Base-by-base conservation (phyloP, 495 filamentous ascomycete genomes). In the Tuber brumale region DNA sequence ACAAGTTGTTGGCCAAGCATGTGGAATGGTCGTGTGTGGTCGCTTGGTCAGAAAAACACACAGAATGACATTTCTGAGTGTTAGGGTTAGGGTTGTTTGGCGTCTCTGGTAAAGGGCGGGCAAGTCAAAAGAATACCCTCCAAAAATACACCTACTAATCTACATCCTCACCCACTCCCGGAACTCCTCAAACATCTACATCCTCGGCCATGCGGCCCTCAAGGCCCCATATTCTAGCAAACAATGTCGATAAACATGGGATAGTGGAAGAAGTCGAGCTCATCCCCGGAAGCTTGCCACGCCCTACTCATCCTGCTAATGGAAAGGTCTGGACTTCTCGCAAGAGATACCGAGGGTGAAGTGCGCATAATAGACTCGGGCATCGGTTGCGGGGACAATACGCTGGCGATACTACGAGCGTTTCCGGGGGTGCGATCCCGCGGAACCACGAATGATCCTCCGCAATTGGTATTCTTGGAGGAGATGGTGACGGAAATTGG, bases 371-470 rank as follows among this genome's bases (percentile, higher is more conserved):
- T 88, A 35, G 87, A 88, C 77, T 83, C 88, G 10, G 87, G 87
- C 31, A 85, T 87, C 72, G 86, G 86, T 21, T 88, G 86, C 46
- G 87, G 87, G n/a, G 86, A 88, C 72, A 86, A 88, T 74, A 85
- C 84, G 0, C 19, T 86, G 6, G 78, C 84, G 45, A 45, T 87
- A 35, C 78, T 42, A n/a, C 21, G n/a, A 10, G 44, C 46, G 31
- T 42, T 78, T 12, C 23, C 51, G 19, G 44, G 18, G 19, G 74
- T 48, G 19, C 82, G 81, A 44, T 87, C 88, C 74, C 77, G 85
- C 7, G 86, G 87, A 0, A 84, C 88, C 35, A 88, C 86, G 21
- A 75, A 85, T 5, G 77, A 83, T 14, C 76, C 81, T 9, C 61
- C 79, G 0, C 86, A 86, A 72, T 84, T 83, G 12, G 45, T 6